Percentiles rank a stretch among this genome's conserved stretches.
Conservation (phyloP, 129 eudicot species). For the Smallanthus sonchifolius region DNA sequence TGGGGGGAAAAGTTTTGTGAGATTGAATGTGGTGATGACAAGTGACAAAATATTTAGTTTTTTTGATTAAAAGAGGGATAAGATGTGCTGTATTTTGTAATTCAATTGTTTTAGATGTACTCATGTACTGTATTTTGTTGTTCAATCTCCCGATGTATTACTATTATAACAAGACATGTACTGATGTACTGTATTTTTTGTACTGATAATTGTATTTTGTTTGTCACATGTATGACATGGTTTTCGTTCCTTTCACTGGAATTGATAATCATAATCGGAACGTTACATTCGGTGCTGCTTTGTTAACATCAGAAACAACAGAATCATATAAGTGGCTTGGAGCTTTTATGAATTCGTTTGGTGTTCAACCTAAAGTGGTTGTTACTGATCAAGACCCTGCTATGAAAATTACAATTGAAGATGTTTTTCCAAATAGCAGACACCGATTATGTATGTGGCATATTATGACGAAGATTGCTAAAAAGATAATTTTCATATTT, state of each 20-base stretch:
- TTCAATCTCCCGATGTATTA: no score
- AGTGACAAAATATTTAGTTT: no score
- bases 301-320: not conserved
- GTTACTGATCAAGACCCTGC: not conserved
- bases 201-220: not conserved
- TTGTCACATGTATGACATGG: not conserved
- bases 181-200: no score
- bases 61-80: no score
- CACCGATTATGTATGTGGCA: not conserved
- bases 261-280: not conserved
- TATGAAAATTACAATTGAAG: not conserved
- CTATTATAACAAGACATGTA: no score
- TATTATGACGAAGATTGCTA: not conserved
- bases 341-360: not conserved
- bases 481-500: not conserved
- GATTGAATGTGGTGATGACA: no score
- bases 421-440: not conserved
- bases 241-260: not conserved
- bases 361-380: not conserved
- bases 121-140: no score
- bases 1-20: no score
- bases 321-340: not conserved
- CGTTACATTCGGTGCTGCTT: not conserved
- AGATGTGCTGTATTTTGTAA: no score
- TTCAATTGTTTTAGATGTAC: no score